phyloP scores from a whole-genome alignment of 2,329 filamentous ascomycete genomes.

The Aulographum hederae region DNA sequence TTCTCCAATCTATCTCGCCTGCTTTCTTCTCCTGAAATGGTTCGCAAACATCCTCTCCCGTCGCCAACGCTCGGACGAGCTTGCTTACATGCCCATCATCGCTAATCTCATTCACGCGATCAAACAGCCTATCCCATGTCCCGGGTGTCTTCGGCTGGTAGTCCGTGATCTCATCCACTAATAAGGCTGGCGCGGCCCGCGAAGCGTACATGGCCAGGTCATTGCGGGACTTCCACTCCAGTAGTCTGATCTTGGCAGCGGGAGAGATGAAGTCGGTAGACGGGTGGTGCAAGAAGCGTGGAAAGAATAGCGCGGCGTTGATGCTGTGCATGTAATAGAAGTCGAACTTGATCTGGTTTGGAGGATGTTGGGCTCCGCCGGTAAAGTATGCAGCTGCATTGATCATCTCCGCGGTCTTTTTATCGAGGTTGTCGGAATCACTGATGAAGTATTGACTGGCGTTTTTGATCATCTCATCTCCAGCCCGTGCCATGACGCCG shows the following conservation, averaged over 20 bases:
- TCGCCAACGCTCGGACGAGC: conserved; percentile 47
- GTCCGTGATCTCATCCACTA: conserved; percentile 35
- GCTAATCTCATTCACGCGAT: conserved; percentile 24
- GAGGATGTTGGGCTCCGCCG: conserved; percentile 42
- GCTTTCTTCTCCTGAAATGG: conserved; percentile 25
- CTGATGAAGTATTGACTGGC: conserved; percentile 36
- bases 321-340: conserved; percentile 71
- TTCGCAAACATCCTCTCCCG: conserved; percentile 37
- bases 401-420: conserved; percentile 49
- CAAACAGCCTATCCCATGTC: conserved; percentile 25
- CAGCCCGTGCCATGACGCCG: conserved; percentile 46
- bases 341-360: conserved; percentile 55
- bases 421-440: conserved; percentile 33
- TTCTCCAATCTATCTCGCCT: conserved; percentile 23
- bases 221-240: conserved; percentile 67
- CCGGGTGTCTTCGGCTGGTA: conserved; percentile 34
- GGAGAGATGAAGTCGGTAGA: conserved; percentile 35
- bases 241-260: conserved; percentile 37
- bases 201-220: conserved; percentile 61
- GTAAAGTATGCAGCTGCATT: conserved; percentile 43
- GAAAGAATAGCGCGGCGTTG: conserved; percentile 60
- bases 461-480: conserved; percentile 42
- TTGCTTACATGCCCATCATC: conserved; percentile 80
- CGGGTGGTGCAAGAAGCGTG: conserved; percentile 35
- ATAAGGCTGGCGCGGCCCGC: conserved; percentile 41